These are phyloP conservation scores for Vitis vinifera DNA, from an alignment of 164 flowering plant species.

Conservation along the genomic window ASM3070453v1 NC_081823.1:25323501-25324000, in stretches of 20 bases:
- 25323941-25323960: no score
- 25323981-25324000: no score
- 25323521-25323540: slow-evolving; percentile 17
- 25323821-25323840: no score
- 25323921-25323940: no score
- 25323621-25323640: no score
- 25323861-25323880: no score
- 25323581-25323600: slow-evolving; percentile 32
- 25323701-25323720: slow-evolving; percentile 22
- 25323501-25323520: slow-evolving; percentile 24
- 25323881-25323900: no score
- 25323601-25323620: no score
- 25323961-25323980: no score
- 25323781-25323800: background rate
- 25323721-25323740: slow-evolving; percentile 18
- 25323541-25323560: slow-evolving; percentile 45
- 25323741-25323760: background rate
- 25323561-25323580: slow-evolving; percentile 45
- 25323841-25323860: no score
- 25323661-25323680: no score
- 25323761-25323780: slow-evolving; percentile 7
- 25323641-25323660: background rate
- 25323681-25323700: background rate
- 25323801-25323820: background rate
- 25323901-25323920: no score